Conservation (phyloP, 208 protist genomes). For the Leishmania major region DNA sequence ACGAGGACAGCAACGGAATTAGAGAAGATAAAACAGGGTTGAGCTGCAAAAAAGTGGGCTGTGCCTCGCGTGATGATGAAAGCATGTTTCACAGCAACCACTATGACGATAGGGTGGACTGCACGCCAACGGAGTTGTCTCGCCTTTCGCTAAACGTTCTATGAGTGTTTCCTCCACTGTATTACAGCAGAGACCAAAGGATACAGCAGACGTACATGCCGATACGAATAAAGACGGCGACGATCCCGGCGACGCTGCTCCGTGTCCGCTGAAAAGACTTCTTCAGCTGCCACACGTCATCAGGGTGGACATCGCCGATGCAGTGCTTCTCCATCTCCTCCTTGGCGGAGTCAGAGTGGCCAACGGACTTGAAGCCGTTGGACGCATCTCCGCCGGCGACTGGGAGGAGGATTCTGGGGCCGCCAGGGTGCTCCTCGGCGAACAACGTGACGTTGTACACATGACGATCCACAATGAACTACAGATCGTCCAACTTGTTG, state of each 20-base stretch:
- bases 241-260: constrained; percentile 31
- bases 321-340: constrained; percentile 73
- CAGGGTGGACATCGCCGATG: constrained; percentile 68
- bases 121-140: not conserved
- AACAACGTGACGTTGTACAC: constrained; percentile 86
- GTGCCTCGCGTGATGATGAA: not conserved
- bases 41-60: not conserved
- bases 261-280: constrained; percentile 25
- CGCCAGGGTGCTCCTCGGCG: constrained; percentile 83
- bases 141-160: too few species aligned
- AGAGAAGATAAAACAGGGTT: not conserved
- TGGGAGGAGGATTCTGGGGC: constrained; percentile 71
- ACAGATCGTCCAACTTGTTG: constrained; percentile 62
- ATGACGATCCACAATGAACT: constrained; percentile 81
- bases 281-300: constrained; percentile 39
- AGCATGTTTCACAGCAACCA: not conserved
- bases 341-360: constrained; percentile 68
- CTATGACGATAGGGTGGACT: not conserved
- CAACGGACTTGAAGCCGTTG: constrained; percentile 80
- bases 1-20: not conserved
- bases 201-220: constrained; percentile 38
- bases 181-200: constrained; percentile 27
- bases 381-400: constrained; percentile 79
- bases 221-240: constrained; percentile 37
- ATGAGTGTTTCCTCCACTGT: not conserved